Base-by-base conservation (phyloP, 192 early-diverging fungal genomes). In the Backusella liffmaniae region DNA sequence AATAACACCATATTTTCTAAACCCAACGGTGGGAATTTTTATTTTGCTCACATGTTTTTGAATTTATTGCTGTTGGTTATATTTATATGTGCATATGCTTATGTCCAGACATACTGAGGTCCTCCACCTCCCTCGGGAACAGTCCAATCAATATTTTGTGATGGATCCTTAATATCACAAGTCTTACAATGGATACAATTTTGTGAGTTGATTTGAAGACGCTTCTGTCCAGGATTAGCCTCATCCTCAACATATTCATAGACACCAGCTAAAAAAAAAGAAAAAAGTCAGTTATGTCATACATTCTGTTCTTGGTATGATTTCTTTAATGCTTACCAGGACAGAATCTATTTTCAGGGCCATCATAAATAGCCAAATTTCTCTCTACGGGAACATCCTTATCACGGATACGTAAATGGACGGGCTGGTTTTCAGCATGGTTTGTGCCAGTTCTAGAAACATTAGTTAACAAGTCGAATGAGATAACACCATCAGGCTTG, bases 131-230 rank as follows among this genome's bases (percentile, higher is more conserved):
- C 94, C 75, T 96, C 92, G 15, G 98, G 97, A 21, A 96, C 95
- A 18, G 94, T 94, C 98, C 98, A 99, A 83, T 98, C 92, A 85
- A 99, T 98, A 83, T 99, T 98, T 85, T 99, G 98, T 39, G 94
- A 92, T 26, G 97, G 97, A 82, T 99, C 98, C 84, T 99, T 99
- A 81, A 99, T 99, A 82, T 99, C 97, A 77, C 98, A 99, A 0
- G 98, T 99, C 89, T 99, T 99, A 92, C 98, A 99, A 84, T 99
- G 98, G 65, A 99, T 95, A 80, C 98, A 99, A 84, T 99, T 98
- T 79, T 94, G 92, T 51, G 91, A 93, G 82, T 99, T 98, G 83
- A 99, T 98, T 86, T 98, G 96, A 82, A 98, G 93, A 13, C 96
- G 89, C 86, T 98, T 94, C 76, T 95, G 66, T 6, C 93, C 94